Base-by-base conservation (phyloP, 805 yeast genomes). In the Dipodascus geniculatus region DNA sequence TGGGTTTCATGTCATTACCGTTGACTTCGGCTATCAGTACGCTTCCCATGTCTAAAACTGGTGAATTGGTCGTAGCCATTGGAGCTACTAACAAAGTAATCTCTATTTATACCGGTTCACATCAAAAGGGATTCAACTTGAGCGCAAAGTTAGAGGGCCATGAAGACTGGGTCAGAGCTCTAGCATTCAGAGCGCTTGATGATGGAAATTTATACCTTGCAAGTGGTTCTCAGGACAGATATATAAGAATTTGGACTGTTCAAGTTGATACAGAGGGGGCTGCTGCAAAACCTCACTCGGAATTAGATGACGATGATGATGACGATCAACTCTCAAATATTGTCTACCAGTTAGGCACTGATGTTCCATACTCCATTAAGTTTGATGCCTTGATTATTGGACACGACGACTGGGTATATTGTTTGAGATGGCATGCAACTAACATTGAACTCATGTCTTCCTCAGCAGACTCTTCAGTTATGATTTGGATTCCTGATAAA, bases 361-460 rank as follows among this genome's bases (percentile, higher is more conserved):
- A 60, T 14, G 61, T 74, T 1, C 66, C 71, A 51, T 55, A 79
- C 84, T 2, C 62, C 0, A 75, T 89, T 51, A 80, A 80, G 58
- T 88, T 90, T 63, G 99, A 95, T 63, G 96, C 99, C 0, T 77
- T 93, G 56, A 80, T 93, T 23, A 83, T 93, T 85, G 99, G 99
- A 4, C 99, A 93, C 68, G 99, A 93, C 65, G 99, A 93, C 67
- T 93, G 99, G 99, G 83, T 95, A 23, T 80, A 91, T 1, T 81
- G 87, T 8, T 72, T 93, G 49, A 72, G 76, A 53, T 93, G 99
- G 98, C 87, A 84, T 63, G 83, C 87, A 2, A 65, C 71, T 3
- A 74, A 78, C 52, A 63, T 80, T 33, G 79, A 78, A 57, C 71
- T 93, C 31, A 68, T 93, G 42, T 87, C 96, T 0, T 81, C 96